Conservation (phyloP, 2,329 filamentous ascomycete species). For the Pseudogymnoascus sp. region DNA sequence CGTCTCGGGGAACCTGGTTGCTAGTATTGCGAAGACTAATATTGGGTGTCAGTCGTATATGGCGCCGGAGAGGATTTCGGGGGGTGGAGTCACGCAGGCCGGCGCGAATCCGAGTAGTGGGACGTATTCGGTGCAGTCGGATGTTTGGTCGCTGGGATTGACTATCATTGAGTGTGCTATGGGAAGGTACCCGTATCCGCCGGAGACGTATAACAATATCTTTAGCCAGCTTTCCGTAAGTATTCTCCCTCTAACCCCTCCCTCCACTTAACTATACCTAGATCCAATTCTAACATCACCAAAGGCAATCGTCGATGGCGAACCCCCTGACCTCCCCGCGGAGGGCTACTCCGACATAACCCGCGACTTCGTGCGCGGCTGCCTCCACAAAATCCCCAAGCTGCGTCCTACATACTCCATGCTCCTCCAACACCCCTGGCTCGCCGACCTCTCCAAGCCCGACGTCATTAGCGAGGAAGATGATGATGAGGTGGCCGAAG, state of each 20-base stretch:
- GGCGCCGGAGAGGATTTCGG: slow-evolving; percentile 92
- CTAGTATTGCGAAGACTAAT: slow-evolving; percentile 96
- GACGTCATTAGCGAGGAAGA: slow-evolving; percentile 60
- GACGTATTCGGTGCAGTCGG: slow-evolving; percentile 95
- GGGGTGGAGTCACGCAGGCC: slow-evolving; percentile 68
- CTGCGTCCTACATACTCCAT: slow-evolving; percentile 90
- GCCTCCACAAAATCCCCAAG: slow-evolving; percentile 86
- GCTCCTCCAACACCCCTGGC: slow-evolving; percentile 84
- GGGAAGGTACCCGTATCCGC: slow-evolving; percentile 91
- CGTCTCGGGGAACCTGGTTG: slow-evolving; percentile 91
- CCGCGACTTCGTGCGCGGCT: slow-evolving; percentile 79
- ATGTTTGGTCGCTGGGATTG: slow-evolving; percentile 93
- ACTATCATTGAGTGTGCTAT: slow-evolving; percentile 95
- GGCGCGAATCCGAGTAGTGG: slow-evolving; percentile 65
- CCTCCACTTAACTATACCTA: no score
- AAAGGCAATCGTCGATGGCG: slow-evolving; percentile 94
- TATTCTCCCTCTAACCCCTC: slow-evolving; percentile 23
- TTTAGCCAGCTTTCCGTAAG: slow-evolving; percentile 95
- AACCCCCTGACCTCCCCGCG: slow-evolving; percentile 80
- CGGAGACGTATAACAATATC: slow-evolving; percentile 96
- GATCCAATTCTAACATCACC: not conserved
- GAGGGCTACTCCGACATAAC: slow-evolving; percentile 73
- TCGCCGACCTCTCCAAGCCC: slow-evolving; percentile 68
- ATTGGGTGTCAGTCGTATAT: slow-evolving; percentile 99
- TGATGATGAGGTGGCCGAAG: slow-evolving; percentile 47